Percentiles rank a stretch among this genome's conserved stretches.
These are phyloP conservation scores for Elymus sibiricus DNA, from an alignment of 176 grass and related monocot species.

Conservation along the genomic window DNA sequence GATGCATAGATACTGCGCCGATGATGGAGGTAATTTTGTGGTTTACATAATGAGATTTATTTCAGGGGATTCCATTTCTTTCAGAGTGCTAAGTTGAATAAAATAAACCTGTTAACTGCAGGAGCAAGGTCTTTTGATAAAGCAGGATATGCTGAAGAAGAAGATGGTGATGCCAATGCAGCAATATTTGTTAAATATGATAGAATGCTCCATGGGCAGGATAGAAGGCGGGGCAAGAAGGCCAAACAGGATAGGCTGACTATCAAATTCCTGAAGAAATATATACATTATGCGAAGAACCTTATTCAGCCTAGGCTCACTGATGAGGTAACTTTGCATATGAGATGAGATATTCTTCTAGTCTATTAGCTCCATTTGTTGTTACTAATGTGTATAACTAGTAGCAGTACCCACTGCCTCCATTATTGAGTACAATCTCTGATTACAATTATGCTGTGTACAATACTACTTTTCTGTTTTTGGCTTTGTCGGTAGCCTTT, in stretches of 20 bases:
- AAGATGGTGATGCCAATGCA: constrained; percentile 75
- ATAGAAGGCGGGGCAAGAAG: constrained; percentile 83
- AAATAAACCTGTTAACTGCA: constrained; percentile 32
- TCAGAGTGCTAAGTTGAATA: constrained; percentile 10
- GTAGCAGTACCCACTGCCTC: not conserved
- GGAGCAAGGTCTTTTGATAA: constrained; percentile 55
- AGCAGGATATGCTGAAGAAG: constrained; percentile 79
- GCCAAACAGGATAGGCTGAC: constrained; percentile 83
- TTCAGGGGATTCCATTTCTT: not conserved
- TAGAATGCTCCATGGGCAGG: constrained; percentile 92
- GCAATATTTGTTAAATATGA: constrained; percentile 92
- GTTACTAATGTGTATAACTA: not conserved
- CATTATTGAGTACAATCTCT: not conserved
- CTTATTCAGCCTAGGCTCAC: constrained; percentile 89
- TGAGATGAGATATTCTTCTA: not conserved
- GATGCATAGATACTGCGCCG: constrained; percentile 96
- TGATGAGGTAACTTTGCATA: constrained; percentile 67
- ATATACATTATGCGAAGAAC: constrained; percentile 96
- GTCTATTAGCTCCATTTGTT: not conserved
- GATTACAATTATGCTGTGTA: not conserved
- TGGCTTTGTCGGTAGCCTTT: not conserved
- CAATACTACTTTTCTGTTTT: not conserved
- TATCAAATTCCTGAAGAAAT: constrained; percentile 96
- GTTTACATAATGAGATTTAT: constrained; percentile 19
- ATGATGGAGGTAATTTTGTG: constrained; percentile 69